Evolutionary conservation across 139 green algal genomes (phyloP), one percentile per base, ranked within the genome.

Genomic region (Mesotaenium endlicherianum): DNA sequence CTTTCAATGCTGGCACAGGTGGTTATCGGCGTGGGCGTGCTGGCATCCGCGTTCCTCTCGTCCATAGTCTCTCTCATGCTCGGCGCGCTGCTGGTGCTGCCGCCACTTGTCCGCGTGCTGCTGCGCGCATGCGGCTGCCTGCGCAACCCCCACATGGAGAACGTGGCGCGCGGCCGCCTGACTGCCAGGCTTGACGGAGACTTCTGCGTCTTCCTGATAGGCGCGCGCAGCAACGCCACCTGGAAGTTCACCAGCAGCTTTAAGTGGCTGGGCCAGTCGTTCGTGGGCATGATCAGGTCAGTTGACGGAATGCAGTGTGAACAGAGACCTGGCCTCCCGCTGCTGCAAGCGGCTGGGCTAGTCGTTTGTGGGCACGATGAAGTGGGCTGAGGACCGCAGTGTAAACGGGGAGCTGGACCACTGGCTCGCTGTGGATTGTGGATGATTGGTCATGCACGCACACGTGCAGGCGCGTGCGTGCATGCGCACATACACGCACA

Each of bases 191-290:
- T 81, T 26, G 72, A 81, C 2, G 72, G 72, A 4, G 72, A 81
- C 41, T 81, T 81, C 20, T 81, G 72, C 57, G 45, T 81, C 11
- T 64, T 81, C 30, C 72, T 81, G 31, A 72, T 81, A 4, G 72
- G 72, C 11, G 42, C 45, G 8, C 42, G 72, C 30, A 70, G 38
- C 17, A 81, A 81, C 44, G 72, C 72, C 3, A 30, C 72, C 53
- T 81, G 72, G 72, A 81, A 81, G 72, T 36, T 81, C 34, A 70
- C 72, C n/a, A 11, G 31, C 30, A 42, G 40, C 4, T 70, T 81
- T 6, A 68, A 81, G 34, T 43, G 36, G 41, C 34, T 70, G 34
- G 72, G 72, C 31, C 34, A 16, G 14, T n/a, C 31, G 5, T 81
- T 81, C 20, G 20, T 26, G 36, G 57, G 4, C 72, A 81, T 81